These are phyloP conservation scores for Rhodamnia argentea DNA, from an alignment of 345 rosid species.

Conservation along the genomic window DNA sequence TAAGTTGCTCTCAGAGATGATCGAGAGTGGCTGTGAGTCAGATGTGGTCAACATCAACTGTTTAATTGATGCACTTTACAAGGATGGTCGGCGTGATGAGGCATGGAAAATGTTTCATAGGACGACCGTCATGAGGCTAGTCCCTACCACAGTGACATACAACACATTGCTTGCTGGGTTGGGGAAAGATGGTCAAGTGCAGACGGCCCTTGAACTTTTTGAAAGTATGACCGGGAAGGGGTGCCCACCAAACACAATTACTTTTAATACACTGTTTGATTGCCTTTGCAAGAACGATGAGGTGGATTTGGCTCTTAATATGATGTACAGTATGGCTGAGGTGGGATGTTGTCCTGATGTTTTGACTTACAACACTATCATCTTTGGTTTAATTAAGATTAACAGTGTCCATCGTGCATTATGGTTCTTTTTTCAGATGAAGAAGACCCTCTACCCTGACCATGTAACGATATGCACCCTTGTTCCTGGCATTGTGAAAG, in stretches of 20 bases:
- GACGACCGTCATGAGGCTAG: constrained; percentile 60
- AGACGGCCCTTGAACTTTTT: constrained; percentile 46
- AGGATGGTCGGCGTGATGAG: constrained; percentile 61
- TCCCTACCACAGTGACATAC: constrained; percentile 79
- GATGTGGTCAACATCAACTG: constrained; percentile 77
- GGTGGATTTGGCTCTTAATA: constrained; percentile 56
- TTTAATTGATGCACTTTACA: constrained; percentile 64
- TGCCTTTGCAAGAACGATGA: constrained; percentile 89
- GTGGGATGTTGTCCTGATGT: constrained; percentile 69
- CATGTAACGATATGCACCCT: constrained; percentile 77
- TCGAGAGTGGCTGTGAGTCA: constrained; percentile 48
- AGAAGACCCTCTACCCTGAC: constrained; percentile 64
- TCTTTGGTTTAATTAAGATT: constrained; percentile 59
- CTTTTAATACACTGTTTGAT: constrained; percentile 78
- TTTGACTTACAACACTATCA: constrained; percentile 72
- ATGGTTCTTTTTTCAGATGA: constrained; percentile 87
- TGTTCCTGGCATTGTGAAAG: constrained; percentile 71
- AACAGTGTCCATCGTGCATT: constrained; percentile 47
- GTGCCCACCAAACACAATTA: constrained; percentile 65
- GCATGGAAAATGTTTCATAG: constrained; percentile 76
- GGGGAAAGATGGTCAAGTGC: constrained; percentile 61
- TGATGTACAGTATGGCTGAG: constrained; percentile 51
- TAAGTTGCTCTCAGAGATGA: constrained; percentile 67
- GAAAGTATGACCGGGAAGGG: constrained; percentile 45
- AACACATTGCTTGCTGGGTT: constrained; percentile 73